A percentile compares a stretch with the other conserved stretches of the same genome.
These are phyloP conservation scores for Metschnikowia matae DNA, from an alignment of 805 yeast genomes.

Conservation along the genomic window DNA sequence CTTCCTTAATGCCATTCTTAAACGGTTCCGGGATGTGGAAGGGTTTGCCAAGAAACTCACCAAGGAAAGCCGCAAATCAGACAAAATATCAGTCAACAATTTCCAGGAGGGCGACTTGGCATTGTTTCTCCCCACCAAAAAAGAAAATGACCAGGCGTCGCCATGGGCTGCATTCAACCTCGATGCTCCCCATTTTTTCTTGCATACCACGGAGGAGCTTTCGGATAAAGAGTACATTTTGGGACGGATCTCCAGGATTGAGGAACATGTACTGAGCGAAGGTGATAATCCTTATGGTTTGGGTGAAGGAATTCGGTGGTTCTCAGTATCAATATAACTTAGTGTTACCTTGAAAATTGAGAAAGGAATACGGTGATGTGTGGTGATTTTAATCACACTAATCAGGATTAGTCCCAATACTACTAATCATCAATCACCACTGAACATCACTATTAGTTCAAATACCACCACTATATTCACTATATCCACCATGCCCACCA, in stretches of 20 bases:
- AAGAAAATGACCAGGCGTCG: constrained; percentile 27
- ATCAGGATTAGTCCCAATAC: too few relatives aligned
- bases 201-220: constrained; percentile 36
- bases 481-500: too few relatives aligned
- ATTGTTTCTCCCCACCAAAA: constrained; percentile 75
- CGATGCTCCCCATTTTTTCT: constrained; percentile 80
- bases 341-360: too few relatives aligned
- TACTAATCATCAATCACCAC: too few relatives aligned
- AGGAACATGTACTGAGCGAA: constrained; percentile 44
- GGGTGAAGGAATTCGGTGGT: constrained; percentile 62
- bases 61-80: constrained; percentile 51
- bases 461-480: too few relatives aligned
- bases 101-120: constrained; percentile 77
- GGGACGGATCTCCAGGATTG: constrained; percentile 60
- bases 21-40: constrained; percentile 86
- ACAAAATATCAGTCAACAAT: constrained; percentile 59
- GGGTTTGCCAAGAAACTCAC: constrained; percentile 80
- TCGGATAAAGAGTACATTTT: constrained; percentile 73
- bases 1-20: constrained; percentile 47
- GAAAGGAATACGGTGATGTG: too few relatives aligned
- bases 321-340: constrained; percentile 20
- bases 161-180: constrained; percentile 96
- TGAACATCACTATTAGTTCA: too few relatives aligned
- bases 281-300: constrained; percentile 62
- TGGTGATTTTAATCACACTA: too few relatives aligned